Base-by-base conservation (phyloP, 2,329 filamentous ascomycete species). In the Pseudopyrenochaeta lycopersici region DNA sequence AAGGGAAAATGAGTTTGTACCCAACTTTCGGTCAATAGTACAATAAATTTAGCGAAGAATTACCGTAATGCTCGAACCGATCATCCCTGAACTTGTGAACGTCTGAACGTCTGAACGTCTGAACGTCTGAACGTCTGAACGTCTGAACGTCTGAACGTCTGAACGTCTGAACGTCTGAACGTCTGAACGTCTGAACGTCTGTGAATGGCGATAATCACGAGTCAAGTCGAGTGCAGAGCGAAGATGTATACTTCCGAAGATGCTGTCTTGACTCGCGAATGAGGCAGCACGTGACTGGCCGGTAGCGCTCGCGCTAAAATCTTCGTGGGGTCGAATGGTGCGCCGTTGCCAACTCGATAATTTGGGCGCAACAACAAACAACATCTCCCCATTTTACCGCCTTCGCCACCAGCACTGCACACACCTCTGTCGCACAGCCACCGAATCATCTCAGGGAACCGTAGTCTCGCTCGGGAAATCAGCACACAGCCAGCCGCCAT, bases 401-500 rank as follows among this genome's bases (percentile, higher is more conserved):
- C 49, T 42, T 39, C 35, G 41, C 23, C 40, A 36, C 49, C 49
- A 54, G 35, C 52, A 44, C 20, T 47, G 30, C 53, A 43, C 49
- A 15, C 53, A 21, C 33, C 54, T 30, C 46, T 46, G 40, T 52
- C 39, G 52, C 56, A 57, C 31, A 23, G 38, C 46, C 36, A 36
- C 47, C 39, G 40, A 21, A 45, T 39, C 43, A 49, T 50, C 46
- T 41, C 46, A 29, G 33, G 51, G 41, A 49, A 32, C 20, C 29
- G 39, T 33, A 51, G 33, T 41, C 9, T 46, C 36, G 38, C 23
- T 23, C 23, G 9, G 45, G 18, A 36, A 33, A 21, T 14, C 44
- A 31, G 47, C 45, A 53, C 40, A 52, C 46, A 49, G 45, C 56
- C 43, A 54, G 43, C 35, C 67, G 67, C 76, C 67, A 88, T 88